Conservation (phyloP, 345 rosid species). For the Passiflora organensis region DNA sequence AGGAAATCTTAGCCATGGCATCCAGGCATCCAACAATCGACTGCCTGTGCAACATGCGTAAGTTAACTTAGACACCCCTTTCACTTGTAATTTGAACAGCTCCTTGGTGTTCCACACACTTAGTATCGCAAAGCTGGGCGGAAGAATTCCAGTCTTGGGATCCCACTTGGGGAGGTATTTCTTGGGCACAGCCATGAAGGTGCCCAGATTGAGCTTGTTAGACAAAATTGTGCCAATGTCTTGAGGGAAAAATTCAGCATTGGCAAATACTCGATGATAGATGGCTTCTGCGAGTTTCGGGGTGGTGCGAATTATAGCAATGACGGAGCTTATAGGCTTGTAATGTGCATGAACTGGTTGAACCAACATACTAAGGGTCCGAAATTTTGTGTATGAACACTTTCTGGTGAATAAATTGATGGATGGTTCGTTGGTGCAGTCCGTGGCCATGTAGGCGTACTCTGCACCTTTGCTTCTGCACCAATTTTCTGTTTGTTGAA, state of each 20-base stretch:
- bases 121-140: slow-evolving; percentile 42
- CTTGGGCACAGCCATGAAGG: slow-evolving; percentile 57
- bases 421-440: slow-evolving; percentile 55
- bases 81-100: slow-evolving; percentile 52
- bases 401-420: slow-evolving; percentile 57
- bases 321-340: slow-evolving; percentile 28
- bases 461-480: slow-evolving; percentile 54
- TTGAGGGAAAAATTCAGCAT: slow-evolving; percentile 56
- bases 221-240: slow-evolving; percentile 46
- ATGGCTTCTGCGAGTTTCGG: slow-evolving; percentile 30
- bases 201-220: slow-evolving; percentile 50
- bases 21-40: slow-evolving; percentile 54
- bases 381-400: slow-evolving; percentile 47
- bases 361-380: slow-evolving; percentile 51
- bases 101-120: slow-evolving; percentile 78
- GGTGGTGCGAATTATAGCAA: slow-evolving; percentile 30
- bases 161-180: slow-evolving; percentile 28
- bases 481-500: slow-evolving; percentile 59
- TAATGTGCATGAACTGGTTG: slow-evolving; percentile 74
- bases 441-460: slow-evolving; percentile 70
- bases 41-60: slow-evolving; percentile 47
- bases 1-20: slow-evolving; percentile 66
- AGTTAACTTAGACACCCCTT: slow-evolving; percentile 48
- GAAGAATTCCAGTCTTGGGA: slow-evolving; percentile 28
- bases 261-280: slow-evolving; percentile 35